Evolutionary conservation across 2,329 filamentous ascomycete species (phyloP).

Genomic region (Coniochaeta sp.): DNA sequence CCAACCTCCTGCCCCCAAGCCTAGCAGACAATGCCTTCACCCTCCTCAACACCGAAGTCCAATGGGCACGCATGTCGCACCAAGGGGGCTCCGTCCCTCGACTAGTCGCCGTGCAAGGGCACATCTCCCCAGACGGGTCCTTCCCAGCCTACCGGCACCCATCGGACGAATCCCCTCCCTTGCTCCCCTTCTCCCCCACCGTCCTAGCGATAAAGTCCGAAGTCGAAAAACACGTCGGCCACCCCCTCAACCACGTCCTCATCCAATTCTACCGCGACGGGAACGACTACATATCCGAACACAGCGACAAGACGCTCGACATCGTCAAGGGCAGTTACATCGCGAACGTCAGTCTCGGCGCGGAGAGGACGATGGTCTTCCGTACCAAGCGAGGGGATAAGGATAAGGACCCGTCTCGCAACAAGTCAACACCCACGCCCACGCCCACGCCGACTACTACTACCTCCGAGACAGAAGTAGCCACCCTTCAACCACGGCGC

Average conservation of each 20-base stretch:
- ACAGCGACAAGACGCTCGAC: slow-evolving; percentile 94
- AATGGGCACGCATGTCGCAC: slow-evolving; percentile 90
- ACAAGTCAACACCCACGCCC: no score
- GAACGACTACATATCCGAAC: slow-evolving; percentile 88
- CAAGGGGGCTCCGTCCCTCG: slow-evolving; percentile 87
- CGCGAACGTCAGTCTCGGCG: slow-evolving; percentile 89
- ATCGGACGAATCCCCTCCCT: slow-evolving; percentile 74
- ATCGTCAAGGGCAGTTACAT: slow-evolving; percentile 76
- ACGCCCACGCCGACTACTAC: slow-evolving; percentile 3
- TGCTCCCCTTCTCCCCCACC: slow-evolving; percentile 67
- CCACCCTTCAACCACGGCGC: not conserved
- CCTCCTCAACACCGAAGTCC: slow-evolving; percentile 64
- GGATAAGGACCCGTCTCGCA: slow-evolving; percentile 21
- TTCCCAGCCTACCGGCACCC: slow-evolving; percentile 94
- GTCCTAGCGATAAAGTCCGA: slow-evolving; percentile 61
- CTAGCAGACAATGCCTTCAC: slow-evolving; percentile 59
- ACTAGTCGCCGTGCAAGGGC: slow-evolving; percentile 82
- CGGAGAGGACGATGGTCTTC: slow-evolving; percentile 82
- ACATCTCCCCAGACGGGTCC: slow-evolving; percentile 58
- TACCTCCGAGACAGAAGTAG: slow-evolving; percentile 4
- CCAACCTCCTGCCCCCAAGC: slow-evolving; percentile 56
- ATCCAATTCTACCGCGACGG: slow-evolving; percentile 91
- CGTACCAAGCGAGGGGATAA: slow-evolving; percentile 69
- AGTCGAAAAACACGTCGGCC: slow-evolving; percentile 67
- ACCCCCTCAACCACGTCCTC: slow-evolving; percentile 81